A percentile compares a stretch with the other conserved stretches of the same genome.
These are phyloP conservation scores for Macrocybe sp. DNA, from an alignment of 1,284 basidiomycete species.

Conservation along the genomic window DNA sequence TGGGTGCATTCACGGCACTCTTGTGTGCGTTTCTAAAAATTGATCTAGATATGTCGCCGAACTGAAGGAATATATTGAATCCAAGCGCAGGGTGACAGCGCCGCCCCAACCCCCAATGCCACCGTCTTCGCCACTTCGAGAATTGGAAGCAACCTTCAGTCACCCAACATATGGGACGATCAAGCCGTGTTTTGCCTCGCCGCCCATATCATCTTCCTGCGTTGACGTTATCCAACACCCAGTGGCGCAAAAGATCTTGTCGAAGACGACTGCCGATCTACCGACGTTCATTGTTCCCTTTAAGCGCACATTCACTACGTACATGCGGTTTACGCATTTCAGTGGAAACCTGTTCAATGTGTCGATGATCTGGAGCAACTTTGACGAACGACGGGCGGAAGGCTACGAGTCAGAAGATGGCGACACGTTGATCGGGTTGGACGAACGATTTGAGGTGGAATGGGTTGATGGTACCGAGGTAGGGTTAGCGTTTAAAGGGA, in stretches of 20 bases:
- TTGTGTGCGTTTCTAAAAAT: not conserved
- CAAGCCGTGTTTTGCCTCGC: slow-evolving; percentile 20
- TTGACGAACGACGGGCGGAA: slow-evolving; percentile 18
- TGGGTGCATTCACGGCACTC: slow-evolving; percentile 2
- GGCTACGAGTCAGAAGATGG: slow-evolving; percentile 18
- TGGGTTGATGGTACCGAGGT: slow-evolving; percentile 24
- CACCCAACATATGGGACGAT: slow-evolving; percentile 31
- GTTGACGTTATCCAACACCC: slow-evolving; percentile 15
- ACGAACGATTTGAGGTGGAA: slow-evolving; percentile 30
- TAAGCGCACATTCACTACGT: slow-evolving; percentile 27
- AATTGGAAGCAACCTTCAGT: slow-evolving; percentile 17
- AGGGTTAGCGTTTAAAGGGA: slow-evolving; percentile 28
- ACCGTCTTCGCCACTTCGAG: slow-evolving; percentile 15
- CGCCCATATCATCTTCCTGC: slow-evolving; percentile 13
- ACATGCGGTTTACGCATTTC: slow-evolving; percentile 30
- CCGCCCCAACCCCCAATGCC: slow-evolving; percentile 17
- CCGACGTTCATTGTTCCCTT: slow-evolving; percentile 29
- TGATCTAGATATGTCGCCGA: not conserved
- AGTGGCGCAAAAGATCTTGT: slow-evolving; percentile 24
- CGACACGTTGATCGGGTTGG: slow-evolving; percentile 26
- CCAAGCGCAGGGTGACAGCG: slow-evolving; percentile 11
- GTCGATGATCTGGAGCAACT: slow-evolving; percentile 27
- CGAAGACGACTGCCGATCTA: slow-evolving; percentile 12
- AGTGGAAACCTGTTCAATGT: slow-evolving; percentile 30
- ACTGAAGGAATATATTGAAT: slow-evolving; percentile 3